Base-by-base conservation (phyloP, 1,284 basidiomycete genomes). In the Trichosporon faecale region DNA sequence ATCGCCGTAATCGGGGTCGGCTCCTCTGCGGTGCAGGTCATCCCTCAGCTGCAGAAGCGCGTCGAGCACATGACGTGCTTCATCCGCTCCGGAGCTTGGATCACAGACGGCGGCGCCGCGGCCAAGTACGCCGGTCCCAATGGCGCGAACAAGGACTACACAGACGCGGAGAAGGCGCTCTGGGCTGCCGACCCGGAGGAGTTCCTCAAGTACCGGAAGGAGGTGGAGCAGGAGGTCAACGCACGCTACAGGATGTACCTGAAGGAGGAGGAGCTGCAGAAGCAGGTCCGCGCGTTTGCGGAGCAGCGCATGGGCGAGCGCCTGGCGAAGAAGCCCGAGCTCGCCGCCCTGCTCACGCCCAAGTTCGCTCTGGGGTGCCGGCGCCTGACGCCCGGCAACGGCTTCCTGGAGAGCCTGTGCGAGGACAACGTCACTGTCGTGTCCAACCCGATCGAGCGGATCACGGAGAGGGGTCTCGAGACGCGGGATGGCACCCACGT, bases 341-440 rank as follows among this genome's bases (percentile, higher is more conserved):
- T 76, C 37, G 69, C 72, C 40, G 69, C 52, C 9, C n/a, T 52
- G 21, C 68, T 52, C 31, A 52, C 61, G 44, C 14, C n/a, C 27
- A 68, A 73, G 55, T 73, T 73, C 66, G 72, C 76, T 0, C 78
- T 82, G 21, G 80, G 78, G 0, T 83, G 80, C 69, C 73, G 70
- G 49, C 72, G 80, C 3, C 73, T 78, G 0, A 82, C 80, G 0
- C 81, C 81, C 11, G 81, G 81, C 0, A 76, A 76, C 18, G 80
- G 80, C 4, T 82, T 78, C 72, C 75, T 82, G 61, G 79, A 81
- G 65, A 77, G 79, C 2, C 69, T 82, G n/a, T 70, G 73, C 35
- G 68, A 73, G 65, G 70, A 72, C 65, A 80, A 82, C 35, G 79
- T 81, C 33, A 68, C 75, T 9, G 71, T 79, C 46, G 72, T 73